These are phyloP conservation scores for Fusarium sp. DNA, from an alignment of 2,329 filamentous ascomycete species.

Conservation along the genomic window DNA sequence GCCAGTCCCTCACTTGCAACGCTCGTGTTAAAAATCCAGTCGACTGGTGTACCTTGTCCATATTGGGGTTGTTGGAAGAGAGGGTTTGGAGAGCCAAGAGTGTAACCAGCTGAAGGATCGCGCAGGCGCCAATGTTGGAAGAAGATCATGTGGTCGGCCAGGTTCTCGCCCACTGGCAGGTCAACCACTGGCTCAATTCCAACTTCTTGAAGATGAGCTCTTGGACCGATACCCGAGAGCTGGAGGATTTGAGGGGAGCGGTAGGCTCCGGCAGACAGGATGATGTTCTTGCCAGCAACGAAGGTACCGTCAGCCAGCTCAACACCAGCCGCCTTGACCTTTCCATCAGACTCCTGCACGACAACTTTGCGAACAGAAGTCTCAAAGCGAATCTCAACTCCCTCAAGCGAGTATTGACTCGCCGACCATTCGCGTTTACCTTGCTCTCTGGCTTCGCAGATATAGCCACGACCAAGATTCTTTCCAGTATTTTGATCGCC, in stretches of 20 bases:
- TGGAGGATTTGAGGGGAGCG: conserved; percentile 61
- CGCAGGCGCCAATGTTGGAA: conserved; percentile 49
- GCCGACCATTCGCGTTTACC: conserved; percentile 43
- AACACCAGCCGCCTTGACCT: conserved; percentile 41
- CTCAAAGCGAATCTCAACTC: conserved; percentile 42
- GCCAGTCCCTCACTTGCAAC: conserved; percentile 46
- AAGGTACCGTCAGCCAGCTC: conserved; percentile 46
- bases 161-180: conserved; percentile 61
- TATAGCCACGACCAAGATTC: conserved; percentile 50
- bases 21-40: conserved; percentile 51
- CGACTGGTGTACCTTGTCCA: conserved; percentile 49
- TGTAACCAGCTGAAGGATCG: conserved; percentile 48
- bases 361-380: conserved; percentile 41
- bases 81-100: conserved; percentile 50
- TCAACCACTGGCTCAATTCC: conserved; percentile 53
- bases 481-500: conserved; percentile 46
- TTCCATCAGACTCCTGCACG: conserved; percentile 5
- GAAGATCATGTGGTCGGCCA: conserved; percentile 45
- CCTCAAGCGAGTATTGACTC: conserved; percentile 41
- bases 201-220: conserved; percentile 52
- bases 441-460: conserved; percentile 44
- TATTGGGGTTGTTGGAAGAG: conserved; percentile 53
- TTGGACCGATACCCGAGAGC: conserved; percentile 59
- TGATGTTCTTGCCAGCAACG: conserved; percentile 51
- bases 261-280: conserved; percentile 60